phyloP scores from a whole-genome alignment of 1,284 basidiomycete genomes.

The Ustanciosporium gigantosporum region DNA sequence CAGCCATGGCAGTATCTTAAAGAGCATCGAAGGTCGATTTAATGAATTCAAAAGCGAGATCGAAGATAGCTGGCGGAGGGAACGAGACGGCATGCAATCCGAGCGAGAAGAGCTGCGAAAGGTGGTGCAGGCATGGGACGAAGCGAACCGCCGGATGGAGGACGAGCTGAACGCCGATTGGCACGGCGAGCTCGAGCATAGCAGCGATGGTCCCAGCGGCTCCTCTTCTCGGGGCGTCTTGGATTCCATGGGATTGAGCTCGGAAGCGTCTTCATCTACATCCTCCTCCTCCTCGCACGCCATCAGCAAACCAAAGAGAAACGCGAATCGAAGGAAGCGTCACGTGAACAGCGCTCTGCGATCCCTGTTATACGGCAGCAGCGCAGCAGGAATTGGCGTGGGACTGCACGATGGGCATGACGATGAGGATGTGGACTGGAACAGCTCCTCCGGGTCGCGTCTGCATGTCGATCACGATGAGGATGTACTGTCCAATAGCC shows the following conservation, averaged over 20 bases:
- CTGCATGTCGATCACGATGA: constrained; percentile 18
- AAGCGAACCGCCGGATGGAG: constrained; percentile 63
- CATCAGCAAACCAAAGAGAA: neutral
- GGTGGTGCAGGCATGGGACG: constrained; percentile 83
- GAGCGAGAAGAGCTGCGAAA: constrained; percentile 77
- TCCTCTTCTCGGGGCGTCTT: neutral
- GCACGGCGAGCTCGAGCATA: constrained; percentile 3
- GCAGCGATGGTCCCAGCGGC: neutral
- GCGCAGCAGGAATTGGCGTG: constrained; percentile 14
- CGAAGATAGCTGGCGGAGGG: constrained; percentile 63
- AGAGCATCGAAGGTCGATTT: constrained; percentile 77
- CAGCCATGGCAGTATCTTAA: constrained; percentile 8
- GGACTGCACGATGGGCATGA: constrained; percentile 1
- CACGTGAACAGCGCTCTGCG: constrained; percentile 46
- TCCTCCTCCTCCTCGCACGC: too few relatives aligned
- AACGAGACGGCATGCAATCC: constrained; percentile 78
- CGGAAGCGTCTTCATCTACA: too few relatives aligned
- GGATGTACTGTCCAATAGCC: constrained; percentile 27
- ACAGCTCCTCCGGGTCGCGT: neutral
- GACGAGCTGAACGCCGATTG: constrained; percentile 45
- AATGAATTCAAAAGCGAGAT: constrained; percentile 63
- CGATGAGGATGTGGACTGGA: neutral
- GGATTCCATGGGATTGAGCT: constrained; percentile 2
- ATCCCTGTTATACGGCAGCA: constrained; percentile 37
- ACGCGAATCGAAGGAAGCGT: constrained; percentile 10